Percentiles rank a stretch among this genome's conserved stretches.
Conservation (phyloP, 2,329 filamentous ascomycete genomes). For the Orbilia brochopaga region DNA sequence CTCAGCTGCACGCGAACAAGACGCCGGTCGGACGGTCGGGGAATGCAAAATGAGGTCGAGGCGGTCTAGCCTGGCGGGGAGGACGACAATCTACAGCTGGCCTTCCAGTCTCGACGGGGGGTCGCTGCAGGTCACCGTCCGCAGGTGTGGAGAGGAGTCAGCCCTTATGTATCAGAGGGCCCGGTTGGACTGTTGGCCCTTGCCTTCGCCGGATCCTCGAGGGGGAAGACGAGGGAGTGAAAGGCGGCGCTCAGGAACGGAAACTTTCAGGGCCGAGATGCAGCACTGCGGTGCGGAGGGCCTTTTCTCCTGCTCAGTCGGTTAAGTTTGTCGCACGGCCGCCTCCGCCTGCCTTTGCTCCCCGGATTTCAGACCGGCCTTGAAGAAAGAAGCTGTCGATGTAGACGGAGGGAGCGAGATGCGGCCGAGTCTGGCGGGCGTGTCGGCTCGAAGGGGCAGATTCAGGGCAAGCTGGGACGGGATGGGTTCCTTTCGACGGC, state of each 20-base stretch:
- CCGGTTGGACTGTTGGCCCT: neutral
- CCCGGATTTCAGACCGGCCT: conserved; percentile 46
- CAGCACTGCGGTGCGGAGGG: neutral
- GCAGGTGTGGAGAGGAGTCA: neutral
- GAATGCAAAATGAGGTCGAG: too few relatives aligned
- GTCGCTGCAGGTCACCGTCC: neutral
- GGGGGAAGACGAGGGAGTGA: neutral
- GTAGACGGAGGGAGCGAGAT: conserved; percentile 10
- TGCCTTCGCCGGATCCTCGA: neutral
- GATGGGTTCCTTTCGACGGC: neutral
- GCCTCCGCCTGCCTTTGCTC: conserved; percentile 32
- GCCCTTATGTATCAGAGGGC: neutral
- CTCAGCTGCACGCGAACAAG: too few relatives aligned
- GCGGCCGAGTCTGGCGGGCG: conserved; percentile 6
- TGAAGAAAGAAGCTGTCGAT: conserved; percentile 19
- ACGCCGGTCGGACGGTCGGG: too few relatives aligned
- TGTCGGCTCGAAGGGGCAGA: conserved; percentile 39
- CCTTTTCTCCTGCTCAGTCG: conserved; percentile 16
- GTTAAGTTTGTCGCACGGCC: conserved; percentile 27
- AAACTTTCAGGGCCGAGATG: conserved; percentile 20
- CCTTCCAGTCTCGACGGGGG: neutral
- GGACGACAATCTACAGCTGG: too few relatives aligned
- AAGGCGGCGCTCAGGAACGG: conserved; percentile 25
- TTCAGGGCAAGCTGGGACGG: conserved; percentile 8
- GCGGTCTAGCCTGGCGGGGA: too few relatives aligned